These are phyloP conservation scores for Melocanna baccifera DNA, from an alignment of 176 grass and related monocot genomes.

Conservation along the genomic window DNA sequence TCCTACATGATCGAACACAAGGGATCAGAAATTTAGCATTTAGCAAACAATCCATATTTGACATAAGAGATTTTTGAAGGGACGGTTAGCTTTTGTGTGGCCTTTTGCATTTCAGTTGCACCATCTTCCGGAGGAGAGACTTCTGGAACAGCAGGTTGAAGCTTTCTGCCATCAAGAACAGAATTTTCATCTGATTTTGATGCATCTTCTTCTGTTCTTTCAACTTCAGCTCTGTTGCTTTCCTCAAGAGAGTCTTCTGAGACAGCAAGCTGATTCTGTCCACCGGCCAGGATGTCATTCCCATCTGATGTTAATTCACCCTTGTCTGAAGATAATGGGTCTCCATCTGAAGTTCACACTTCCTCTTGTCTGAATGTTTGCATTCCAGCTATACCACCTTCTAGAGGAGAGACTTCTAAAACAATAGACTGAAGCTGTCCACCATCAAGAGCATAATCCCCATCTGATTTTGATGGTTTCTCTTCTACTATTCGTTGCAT, in stretches of 20 bases:
- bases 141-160: too few relatives aligned
- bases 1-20: too few relatives aligned
- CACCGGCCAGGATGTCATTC: not conserved
- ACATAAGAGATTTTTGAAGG: too few relatives aligned
- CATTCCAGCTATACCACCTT: conserved; percentile 18
- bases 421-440: not conserved
- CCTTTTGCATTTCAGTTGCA: too few relatives aligned
- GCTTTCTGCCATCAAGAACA: too few relatives aligned
- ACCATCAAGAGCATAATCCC: not conserved
- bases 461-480: conserved; percentile 2
- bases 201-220: not conserved
- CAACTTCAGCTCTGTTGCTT: not conserved
- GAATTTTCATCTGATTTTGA: not conserved
- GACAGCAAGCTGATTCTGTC: not conserved
- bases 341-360: not conserved
- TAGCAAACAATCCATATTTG: too few relatives aligned
- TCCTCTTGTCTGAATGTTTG: conserved; percentile 16
- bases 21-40: too few relatives aligned
- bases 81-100: too few relatives aligned
- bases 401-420: not conserved
- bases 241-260: not conserved
- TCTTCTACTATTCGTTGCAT: not conserved
- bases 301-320: not conserved
- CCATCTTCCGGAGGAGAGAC: too few relatives aligned
- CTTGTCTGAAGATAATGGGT: not conserved